These are phyloP conservation scores for Scheffersomyces stipitis DNA, from an alignment of 805 yeast species.

Conservation along the genomic window DNA sequence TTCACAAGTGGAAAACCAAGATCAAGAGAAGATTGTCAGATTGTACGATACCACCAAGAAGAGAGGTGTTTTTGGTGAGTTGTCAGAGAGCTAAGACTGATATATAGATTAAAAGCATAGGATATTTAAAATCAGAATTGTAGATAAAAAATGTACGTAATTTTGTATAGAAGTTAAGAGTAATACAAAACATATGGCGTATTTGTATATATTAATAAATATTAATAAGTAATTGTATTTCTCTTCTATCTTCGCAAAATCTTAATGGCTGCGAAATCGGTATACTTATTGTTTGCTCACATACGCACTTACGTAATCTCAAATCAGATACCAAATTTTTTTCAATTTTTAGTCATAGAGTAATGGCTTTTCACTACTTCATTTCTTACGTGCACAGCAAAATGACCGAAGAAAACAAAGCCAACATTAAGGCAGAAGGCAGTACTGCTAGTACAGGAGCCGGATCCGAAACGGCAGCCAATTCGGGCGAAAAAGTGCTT, in stretches of 20 bases:
- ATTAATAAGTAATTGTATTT: too few relatives aligned
- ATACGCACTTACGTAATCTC: background rate
- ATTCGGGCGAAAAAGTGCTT: conserved; percentile 26
- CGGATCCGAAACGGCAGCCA: too few relatives aligned
- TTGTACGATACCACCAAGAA: conserved; percentile 92
- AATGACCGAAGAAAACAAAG: background rate
- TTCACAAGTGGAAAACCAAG: conserved; percentile 87
- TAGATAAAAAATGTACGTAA: too few relatives aligned
- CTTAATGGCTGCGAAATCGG: too few relatives aligned
- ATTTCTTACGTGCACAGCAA: background rate
- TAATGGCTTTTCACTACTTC: background rate
- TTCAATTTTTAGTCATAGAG: background rate
- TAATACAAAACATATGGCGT: too few relatives aligned
- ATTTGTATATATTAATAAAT: too few relatives aligned
- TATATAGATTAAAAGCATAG: background rate
- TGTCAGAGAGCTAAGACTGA: conserved; percentile 22
- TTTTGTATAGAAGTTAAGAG: background rate
- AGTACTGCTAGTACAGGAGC: conserved; percentile 2
- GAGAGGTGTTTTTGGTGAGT: conserved; percentile 69
- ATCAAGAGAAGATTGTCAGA: conserved; percentile 86
- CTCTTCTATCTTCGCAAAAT: too few relatives aligned
- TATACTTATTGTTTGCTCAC: conserved; percentile 2
- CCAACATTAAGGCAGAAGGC: background rate
- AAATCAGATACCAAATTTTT: background rate
- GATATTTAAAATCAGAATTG: too few relatives aligned